A percentile compares a stretch with the other conserved stretches of the same genome.
phyloP scores from a whole-genome alignment of 2,329 filamentous ascomycete species.

The Diaporthe ilicicola region DNA sequence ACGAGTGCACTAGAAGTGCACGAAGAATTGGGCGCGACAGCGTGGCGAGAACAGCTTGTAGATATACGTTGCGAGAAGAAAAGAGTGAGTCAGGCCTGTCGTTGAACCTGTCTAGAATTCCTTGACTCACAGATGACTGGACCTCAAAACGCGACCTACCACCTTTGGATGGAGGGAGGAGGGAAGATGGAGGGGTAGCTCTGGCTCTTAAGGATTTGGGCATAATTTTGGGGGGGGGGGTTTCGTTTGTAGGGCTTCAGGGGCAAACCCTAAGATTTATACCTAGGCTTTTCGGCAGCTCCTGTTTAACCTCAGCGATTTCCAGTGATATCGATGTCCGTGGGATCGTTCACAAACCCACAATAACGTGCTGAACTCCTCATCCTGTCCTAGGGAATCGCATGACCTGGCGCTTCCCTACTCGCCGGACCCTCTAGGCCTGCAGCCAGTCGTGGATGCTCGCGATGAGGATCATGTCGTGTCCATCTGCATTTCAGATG shows the following conservation, averaged over 20 bases:
- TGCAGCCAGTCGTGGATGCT: background rate
- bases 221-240: background rate
- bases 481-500: background rate
- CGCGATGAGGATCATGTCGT: background rate
- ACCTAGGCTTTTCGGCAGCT: background rate
- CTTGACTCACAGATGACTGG: constrained; percentile 21
- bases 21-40: constrained; percentile 44
- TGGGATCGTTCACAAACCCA: background rate
- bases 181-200: constrained; percentile 20
- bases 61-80: background rate
- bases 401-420: background rate
- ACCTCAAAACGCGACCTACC: constrained; percentile 4
- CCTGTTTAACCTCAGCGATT: background rate
- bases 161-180: background rate
- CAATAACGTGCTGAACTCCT: background rate
- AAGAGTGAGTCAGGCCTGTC: constrained; percentile 22
- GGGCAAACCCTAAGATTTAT: background rate
- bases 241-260: background rate
- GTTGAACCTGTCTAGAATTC: constrained; percentile 3
- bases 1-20: constrained; percentile 67
- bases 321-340: background rate
- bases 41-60: constrained; percentile 36
- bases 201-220: background rate
- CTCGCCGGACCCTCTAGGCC: background rate
- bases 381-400: background rate